Evolutionary conservation across 2,329 filamentous ascomycete genomes (phyloP).

Genomic region (Biscogniauxia mediterranea): DNA sequence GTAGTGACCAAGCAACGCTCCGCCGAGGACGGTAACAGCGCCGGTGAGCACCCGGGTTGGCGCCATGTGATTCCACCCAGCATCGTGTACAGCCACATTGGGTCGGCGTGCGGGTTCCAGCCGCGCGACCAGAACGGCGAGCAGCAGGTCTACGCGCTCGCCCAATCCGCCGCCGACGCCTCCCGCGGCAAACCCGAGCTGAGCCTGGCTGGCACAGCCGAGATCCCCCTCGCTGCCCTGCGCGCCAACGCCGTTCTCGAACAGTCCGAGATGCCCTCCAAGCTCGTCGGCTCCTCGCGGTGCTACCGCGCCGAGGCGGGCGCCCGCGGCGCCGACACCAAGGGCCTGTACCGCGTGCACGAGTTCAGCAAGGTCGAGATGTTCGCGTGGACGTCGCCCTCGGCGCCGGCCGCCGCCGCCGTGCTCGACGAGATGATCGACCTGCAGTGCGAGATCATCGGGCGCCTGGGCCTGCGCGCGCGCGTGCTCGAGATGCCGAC

Average conservation of each 20-base stretch:
- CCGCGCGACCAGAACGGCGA: conserved; percentile 88
- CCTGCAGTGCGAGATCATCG: conserved; percentile 82
- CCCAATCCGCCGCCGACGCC: conserved; percentile 62
- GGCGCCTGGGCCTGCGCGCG: conserved; percentile 74
- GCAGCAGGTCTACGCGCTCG: conserved; percentile 84
- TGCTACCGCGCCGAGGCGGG: conserved; percentile 96
- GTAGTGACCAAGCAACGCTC: conserved; percentile 55
- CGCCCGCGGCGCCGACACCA: conserved; percentile 83
- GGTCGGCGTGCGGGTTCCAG: conserved; percentile 88
- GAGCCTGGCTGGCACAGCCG: conserved; percentile 82
- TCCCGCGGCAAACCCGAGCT: conserved; percentile 64
- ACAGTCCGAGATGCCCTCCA: conserved; percentile 66
- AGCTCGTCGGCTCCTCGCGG: conserved; percentile 80
- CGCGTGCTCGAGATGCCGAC: conserved; percentile 92
- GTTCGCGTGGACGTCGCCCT: conserved; percentile 82
- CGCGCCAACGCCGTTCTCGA: conserved; percentile 71
- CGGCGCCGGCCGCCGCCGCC: conserved; percentile 45
- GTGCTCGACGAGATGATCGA: conserved; percentile 83
- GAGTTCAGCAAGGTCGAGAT: conserved; percentile 99
- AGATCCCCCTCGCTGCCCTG: conserved; percentile 92
- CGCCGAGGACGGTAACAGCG: neutral
- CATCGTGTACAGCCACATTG: conserved; percentile 89
- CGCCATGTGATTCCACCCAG: conserved; percentile 78
- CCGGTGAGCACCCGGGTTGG: conserved; percentile 59
- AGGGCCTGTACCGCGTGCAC: conserved; percentile 93